Percentiles rank a stretch among this genome's conserved stretches.
Conservation (phyloP, 2,329 filamentous ascomycete genomes). For the Colletotrichum echinochloae region DNA sequence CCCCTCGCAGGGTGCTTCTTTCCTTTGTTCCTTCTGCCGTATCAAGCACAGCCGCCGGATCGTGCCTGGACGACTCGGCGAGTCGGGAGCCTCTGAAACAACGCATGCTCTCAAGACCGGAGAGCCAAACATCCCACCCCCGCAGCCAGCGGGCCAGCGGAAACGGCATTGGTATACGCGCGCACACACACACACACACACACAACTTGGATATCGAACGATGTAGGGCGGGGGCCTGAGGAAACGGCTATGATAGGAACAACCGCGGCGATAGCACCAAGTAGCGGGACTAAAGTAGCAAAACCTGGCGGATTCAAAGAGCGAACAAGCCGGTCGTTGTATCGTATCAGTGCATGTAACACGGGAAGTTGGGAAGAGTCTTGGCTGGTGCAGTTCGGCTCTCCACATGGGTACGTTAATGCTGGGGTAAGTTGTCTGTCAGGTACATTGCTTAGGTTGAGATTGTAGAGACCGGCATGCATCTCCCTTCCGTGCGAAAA, state of each 20-base stretch:
- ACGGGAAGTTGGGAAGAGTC: neutral
- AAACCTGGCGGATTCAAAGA: neutral
- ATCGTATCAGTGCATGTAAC: neutral
- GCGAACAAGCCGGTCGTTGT: neutral
- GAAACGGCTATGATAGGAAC: neutral
- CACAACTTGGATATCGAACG: neutral
- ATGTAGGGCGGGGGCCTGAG: conserved; percentile 4
- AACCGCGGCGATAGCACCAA: neutral
- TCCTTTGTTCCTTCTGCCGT: neutral
- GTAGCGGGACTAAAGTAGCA: neutral
- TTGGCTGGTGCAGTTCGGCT: neutral
- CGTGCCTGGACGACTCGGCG: neutral
- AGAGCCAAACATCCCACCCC: neutral
- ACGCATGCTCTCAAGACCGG: neutral
- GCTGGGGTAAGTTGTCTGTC: neutral
- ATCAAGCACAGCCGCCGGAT: neutral
- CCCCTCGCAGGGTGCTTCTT: neutral
- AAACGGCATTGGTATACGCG: neutral
- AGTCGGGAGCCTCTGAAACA: neutral
- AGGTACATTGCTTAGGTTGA: neutral
- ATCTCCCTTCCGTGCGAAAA: neutral
- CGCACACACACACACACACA: neutral
- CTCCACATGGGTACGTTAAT: neutral
- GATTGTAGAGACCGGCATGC: neutral
- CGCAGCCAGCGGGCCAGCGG: neutral